phyloP scores from a whole-genome alignment of 2,329 filamentous ascomycete species.

The Botryotinia globosa region DNA sequence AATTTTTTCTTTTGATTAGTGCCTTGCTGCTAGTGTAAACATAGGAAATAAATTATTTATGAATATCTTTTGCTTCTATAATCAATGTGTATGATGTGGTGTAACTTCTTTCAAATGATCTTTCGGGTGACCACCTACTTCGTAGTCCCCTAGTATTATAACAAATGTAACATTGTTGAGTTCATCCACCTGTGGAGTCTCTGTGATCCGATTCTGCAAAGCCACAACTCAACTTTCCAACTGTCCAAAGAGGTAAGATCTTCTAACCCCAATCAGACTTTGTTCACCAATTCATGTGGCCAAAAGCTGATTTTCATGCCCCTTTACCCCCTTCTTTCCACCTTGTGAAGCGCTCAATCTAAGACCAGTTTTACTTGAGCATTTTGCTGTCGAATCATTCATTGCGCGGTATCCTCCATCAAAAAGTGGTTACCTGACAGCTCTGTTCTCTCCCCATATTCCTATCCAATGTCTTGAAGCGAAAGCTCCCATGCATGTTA shows the following conservation, averaged over 20 bases:
- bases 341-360: background rate
- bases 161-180: background rate
- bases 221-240: background rate
- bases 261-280: background rate
- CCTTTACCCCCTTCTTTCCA: background rate
- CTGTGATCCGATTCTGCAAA: background rate
- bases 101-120: background rate
- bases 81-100: background rate
- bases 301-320: background rate
- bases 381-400: too few species aligned
- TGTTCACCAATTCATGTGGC: background rate
- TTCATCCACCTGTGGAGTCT: background rate
- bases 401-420: too few species aligned
- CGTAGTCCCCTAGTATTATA: background rate
- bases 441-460: too few species aligned
- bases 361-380: too few species aligned
- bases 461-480: too few species aligned
- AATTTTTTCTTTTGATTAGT: constrained; percentile 4
- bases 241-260: background rate
- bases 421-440: too few species aligned
- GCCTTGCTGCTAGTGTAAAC: background rate
- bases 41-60: constrained; percentile 12
- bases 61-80: background rate
- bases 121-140: background rate
- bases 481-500: too few species aligned